Conservation (phyloP, 768 basidiomycete genomes). For the Aureoboletus auriporus region DNA sequence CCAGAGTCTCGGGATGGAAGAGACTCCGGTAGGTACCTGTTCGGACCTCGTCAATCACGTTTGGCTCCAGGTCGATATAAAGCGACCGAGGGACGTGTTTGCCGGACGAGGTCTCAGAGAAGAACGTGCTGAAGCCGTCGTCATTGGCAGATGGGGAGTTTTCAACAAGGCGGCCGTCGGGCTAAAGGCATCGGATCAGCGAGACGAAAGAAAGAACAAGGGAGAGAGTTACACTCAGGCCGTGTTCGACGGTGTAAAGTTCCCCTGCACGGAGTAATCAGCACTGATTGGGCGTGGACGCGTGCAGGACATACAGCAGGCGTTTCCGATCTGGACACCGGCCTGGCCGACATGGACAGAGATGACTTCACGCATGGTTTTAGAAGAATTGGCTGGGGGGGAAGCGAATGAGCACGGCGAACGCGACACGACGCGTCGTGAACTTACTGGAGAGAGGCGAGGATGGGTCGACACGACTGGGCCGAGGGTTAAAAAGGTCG, state of each 20-base stretch:
- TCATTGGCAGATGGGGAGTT: slow-evolving; percentile 71
- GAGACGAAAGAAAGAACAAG: slow-evolving; percentile 2
- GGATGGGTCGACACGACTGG: slow-evolving; percentile 30
- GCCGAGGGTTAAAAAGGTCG: slow-evolving; percentile 40
- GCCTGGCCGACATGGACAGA: slow-evolving; percentile 99
- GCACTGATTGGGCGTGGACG: slow-evolving; percentile 11
- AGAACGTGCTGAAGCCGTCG: slow-evolving; percentile 98
- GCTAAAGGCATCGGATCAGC: slow-evolving; percentile 46
- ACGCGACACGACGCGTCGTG: slow-evolving; percentile 29
- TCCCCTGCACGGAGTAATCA: slow-evolving; percentile 64
- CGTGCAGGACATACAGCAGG: slow-evolving; percentile 77
- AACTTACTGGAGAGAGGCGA: slow-evolving; percentile 29
- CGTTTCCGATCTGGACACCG: slow-evolving; percentile 96
- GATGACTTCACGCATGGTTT: slow-evolving; percentile 91
- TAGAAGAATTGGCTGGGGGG: slow-evolving; percentile 8
- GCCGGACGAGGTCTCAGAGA: slow-evolving; percentile 94
- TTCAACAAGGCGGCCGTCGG: slow-evolving; percentile 88
- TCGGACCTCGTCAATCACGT: slow-evolving; percentile 96
- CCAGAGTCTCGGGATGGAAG: slow-evolving; percentile 98
- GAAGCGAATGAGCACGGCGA: slow-evolving; percentile 1
- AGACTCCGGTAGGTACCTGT: slow-evolving; percentile 93
- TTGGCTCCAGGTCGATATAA: slow-evolving; percentile 96
- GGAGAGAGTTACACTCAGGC: slow-evolving; percentile 68
- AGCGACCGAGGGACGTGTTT: slow-evolving; percentile 97
- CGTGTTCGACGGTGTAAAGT: slow-evolving; percentile 98